These are phyloP conservation scores for Metschnikowia arizonensis DNA, from an alignment of 805 yeast species.

Conservation along the genomic window DNA sequence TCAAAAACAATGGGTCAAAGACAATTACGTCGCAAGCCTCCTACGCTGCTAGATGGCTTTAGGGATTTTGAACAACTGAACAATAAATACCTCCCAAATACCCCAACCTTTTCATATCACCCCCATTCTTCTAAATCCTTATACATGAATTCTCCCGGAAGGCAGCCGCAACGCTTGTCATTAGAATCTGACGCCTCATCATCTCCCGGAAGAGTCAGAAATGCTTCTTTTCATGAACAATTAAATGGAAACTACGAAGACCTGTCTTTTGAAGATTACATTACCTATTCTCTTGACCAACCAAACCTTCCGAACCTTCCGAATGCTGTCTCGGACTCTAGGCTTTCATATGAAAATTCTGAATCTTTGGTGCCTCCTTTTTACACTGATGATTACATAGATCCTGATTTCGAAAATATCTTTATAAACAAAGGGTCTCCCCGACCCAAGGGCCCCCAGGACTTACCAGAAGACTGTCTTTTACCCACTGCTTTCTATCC, in stretches of 20 bases:
- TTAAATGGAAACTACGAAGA: not conserved
- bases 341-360: not conserved
- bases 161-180: not conserved
- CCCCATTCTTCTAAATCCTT: not conserved
- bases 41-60: not conserved
- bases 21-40: conserved; percentile 1
- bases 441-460: conserved; percentile 40
- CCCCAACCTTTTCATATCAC: not conserved
- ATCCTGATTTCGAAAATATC: not conserved
- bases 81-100: no score
- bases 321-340: not conserved
- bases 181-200: not conserved
- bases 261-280: not conserved
- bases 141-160: not conserved
- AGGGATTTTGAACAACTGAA: not conserved
- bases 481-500: not conserved
- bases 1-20: not conserved
- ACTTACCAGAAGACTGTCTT: conserved; percentile 31
- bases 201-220: not conserved
- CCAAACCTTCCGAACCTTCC: no score
- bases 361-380: not conserved
- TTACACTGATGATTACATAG: not conserved
- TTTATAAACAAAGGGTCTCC: conserved; percentile 24
- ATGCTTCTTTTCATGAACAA: not conserved
- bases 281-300: not conserved